Evolutionary conservation across 1,139 yeast genomes (phyloP).

Genomic region (Sugiyamaella pinicola): DNA sequence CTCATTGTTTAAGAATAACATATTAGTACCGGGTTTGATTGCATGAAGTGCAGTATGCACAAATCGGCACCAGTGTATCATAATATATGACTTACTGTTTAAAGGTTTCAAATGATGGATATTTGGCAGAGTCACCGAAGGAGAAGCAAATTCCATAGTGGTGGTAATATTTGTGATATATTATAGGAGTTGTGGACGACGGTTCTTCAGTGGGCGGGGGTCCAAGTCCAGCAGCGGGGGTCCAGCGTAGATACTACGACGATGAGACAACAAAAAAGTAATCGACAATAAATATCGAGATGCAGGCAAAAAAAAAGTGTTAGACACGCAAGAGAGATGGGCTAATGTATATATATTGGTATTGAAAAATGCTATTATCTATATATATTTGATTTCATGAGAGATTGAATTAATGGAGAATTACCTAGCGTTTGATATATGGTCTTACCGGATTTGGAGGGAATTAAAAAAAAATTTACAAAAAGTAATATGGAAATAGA

Average conservation of each 20-base stretch:
- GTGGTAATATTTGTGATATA: neutral
- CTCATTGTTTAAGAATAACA: constrained; percentile 12
- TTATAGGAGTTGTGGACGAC: no score
- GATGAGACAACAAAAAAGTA: no score
- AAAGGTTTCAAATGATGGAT: constrained; percentile 15
- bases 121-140: constrained; percentile 14
- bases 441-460: constrained; percentile 15
- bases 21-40: constrained; percentile 4
- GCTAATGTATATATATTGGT: constrained; percentile 1
- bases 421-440: constrained; percentile 17
- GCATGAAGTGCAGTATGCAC: constrained; percentile 14
- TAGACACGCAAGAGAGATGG: neutral
- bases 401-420: constrained; percentile 13
- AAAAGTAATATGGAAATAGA: constrained; percentile 9
- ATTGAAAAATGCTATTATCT: neutral
- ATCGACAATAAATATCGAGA: no score
- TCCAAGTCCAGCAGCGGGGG: no score
- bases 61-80: constrained; percentile 13
- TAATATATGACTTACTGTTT: constrained; percentile 9
- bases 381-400: constrained; percentile 9
- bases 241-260: no score
- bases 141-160: constrained; percentile 18
- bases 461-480: constrained; percentile 1
- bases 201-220: no score
- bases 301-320: neutral